Conservation (phyloP, 768 basidiomycete genomes). For the Agaricus blazei region DNA sequence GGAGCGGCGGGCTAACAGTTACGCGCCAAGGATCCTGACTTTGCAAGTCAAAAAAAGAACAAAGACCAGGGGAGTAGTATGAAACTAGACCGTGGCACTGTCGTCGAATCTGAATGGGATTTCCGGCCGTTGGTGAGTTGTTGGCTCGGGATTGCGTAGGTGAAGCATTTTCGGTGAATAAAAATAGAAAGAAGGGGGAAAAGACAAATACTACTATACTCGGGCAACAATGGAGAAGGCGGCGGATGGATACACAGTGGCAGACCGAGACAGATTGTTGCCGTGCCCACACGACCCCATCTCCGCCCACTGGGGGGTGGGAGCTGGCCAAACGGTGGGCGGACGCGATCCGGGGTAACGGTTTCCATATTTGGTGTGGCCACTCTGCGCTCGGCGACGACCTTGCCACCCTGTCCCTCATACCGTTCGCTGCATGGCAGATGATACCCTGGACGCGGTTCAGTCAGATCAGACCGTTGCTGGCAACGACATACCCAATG, state of each 20-base stretch:
- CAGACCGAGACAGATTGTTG: not conserved
- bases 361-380: constrained; percentile 1
- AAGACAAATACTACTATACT: not conserved
- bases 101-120: not conserved
- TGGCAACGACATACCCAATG: constrained; percentile 3
- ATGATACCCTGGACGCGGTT: constrained; percentile 8
- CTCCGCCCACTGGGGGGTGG: not conserved
- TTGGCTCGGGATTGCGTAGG: not conserved
- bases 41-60: not conserved
- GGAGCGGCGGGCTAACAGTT: not conserved
- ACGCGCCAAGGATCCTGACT: not conserved
- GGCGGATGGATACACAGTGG: not conserved
- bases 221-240: not conserved
- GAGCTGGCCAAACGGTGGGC: too few relatives aligned
- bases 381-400: not conserved
- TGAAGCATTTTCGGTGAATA: not conserved
- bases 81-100: not conserved
- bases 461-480: not conserved
- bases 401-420: not conserved
- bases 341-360: not conserved
- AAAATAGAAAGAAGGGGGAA: not conserved
- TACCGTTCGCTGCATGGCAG: constrained; percentile 11
- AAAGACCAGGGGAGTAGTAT: not conserved
- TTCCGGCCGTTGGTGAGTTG: not conserved
- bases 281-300: too few relatives aligned